phyloP scores from a whole-genome alignment of 805 yeast species.

The Candida golubevii region DNA sequence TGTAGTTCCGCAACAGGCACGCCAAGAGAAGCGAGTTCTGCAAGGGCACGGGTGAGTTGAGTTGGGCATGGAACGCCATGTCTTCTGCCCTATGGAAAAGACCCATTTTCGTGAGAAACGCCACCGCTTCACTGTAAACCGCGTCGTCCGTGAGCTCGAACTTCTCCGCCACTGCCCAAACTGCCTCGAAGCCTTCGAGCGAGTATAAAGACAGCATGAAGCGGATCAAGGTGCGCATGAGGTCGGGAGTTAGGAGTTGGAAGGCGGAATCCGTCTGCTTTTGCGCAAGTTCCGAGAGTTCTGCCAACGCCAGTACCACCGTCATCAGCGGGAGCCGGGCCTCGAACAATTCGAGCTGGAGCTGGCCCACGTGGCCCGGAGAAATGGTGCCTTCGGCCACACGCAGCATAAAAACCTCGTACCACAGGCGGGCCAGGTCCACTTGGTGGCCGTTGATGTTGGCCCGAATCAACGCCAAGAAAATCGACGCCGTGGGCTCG shows the following conservation, averaged over 20 bases:
- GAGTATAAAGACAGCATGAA: constrained; percentile 22
- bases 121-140: constrained; percentile 25
- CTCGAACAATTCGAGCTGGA: constrained; percentile 26
- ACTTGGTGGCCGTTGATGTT: constrained; percentile 34
- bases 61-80: constrained; percentile 29
- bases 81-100: constrained; percentile 32
- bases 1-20: constrained; percentile 27
- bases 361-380: constrained; percentile 17
- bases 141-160: constrained; percentile 20
- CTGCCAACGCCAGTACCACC: constrained; percentile 23
- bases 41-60: constrained; percentile 26
- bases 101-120: constrained; percentile 27
- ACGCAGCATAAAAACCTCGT: constrained; percentile 26
- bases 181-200: constrained; percentile 18
- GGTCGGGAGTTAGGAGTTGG: constrained; percentile 17
- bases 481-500: constrained; percentile 42
- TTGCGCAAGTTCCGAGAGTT: constrained; percentile 22
- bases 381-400: constrained; percentile 16
- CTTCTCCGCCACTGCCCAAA: constrained; percentile 18
- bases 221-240: constrained; percentile 18
- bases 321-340: constrained; percentile 24
- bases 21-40: constrained; percentile 23
- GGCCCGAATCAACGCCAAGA: constrained; percentile 44
- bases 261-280: constrained; percentile 14
- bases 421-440: constrained; percentile 27